phyloP scores from a whole-genome alignment of 2,329 filamentous ascomycete species.

The Plectosphaerella sp. region DNA sequence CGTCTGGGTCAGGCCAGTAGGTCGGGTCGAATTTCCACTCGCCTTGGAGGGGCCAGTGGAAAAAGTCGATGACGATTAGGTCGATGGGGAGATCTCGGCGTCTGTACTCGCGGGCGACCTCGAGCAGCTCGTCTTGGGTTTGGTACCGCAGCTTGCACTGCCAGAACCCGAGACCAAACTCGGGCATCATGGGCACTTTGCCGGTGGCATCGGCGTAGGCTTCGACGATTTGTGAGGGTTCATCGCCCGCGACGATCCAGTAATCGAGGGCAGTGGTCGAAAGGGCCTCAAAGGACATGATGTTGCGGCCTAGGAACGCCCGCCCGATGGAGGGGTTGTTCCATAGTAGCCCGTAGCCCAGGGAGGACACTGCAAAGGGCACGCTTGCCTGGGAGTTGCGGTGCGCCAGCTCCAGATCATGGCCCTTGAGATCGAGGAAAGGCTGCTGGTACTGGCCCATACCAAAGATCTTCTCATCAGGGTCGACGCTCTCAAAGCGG shows the following conservation, averaged over 20 bases:
- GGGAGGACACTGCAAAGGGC: slow-evolving; percentile 52
- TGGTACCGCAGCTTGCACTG: slow-evolving; percentile 64
- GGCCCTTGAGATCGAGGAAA: slow-evolving; percentile 52
- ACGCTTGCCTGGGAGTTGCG: slow-evolving; percentile 60
- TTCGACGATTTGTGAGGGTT: slow-evolving; percentile 47
- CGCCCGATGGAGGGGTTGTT: slow-evolving; percentile 57
- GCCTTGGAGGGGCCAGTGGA: slow-evolving; percentile 63
- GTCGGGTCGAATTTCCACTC: slow-evolving; percentile 63
- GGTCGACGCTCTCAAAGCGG: slow-evolving; percentile 48
- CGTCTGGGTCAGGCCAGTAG: slow-evolving; percentile 63
- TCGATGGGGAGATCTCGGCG: slow-evolving; percentile 52
- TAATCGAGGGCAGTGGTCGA: slow-evolving; percentile 54
- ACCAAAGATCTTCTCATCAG: slow-evolving; percentile 54
- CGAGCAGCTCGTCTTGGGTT: slow-evolving; percentile 59
- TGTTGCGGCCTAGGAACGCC: slow-evolving; percentile 53
- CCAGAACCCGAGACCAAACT: slow-evolving; percentile 65
- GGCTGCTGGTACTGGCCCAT: slow-evolving; percentile 65
- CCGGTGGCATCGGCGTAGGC: slow-evolving; percentile 51
- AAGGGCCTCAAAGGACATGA: slow-evolving; percentile 53
- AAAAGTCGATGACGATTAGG: slow-evolving; percentile 64
- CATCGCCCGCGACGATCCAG: slow-evolving; percentile 53
- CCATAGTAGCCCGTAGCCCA: slow-evolving; percentile 58
- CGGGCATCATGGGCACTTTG: slow-evolving; percentile 60
- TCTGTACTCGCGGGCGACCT: slow-evolving; percentile 56
- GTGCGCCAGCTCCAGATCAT: slow-evolving; percentile 57